phyloP scores from a whole-genome alignment of 148 eudicot genomes.

The Diospyros kaki region DNA sequence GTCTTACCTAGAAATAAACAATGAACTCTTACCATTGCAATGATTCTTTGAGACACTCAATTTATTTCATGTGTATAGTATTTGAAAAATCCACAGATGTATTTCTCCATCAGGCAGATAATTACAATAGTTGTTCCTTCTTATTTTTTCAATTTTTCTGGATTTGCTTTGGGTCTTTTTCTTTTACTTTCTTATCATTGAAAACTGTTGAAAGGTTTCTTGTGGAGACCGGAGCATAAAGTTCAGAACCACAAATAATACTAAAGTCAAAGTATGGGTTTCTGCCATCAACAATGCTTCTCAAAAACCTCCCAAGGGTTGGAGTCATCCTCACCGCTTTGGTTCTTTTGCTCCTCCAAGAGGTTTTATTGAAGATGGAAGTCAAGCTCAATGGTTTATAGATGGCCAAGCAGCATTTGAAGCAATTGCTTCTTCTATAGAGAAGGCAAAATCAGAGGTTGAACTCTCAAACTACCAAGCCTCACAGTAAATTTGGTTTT shows the following conservation, averaged over 20 bases:
- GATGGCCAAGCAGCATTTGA: constrained; percentile 90
- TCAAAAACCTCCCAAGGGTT: constrained; percentile 86
- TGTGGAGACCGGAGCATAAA: constrained; percentile 83
- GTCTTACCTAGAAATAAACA: no score
- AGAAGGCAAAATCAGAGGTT: constrained; percentile 94
- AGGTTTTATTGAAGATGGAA: constrained; percentile 85
- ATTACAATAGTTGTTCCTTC: background rate
- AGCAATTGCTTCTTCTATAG: constrained; percentile 88
- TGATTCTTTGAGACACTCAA: no score
- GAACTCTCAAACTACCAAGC: background rate
- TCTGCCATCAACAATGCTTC: constrained; percentile 92
- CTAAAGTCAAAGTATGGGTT: constrained; percentile 86
- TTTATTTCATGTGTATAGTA: no score
- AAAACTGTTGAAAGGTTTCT: constrained; percentile 52
- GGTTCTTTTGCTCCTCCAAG: constrained; percentile 96
- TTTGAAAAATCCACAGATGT: no score
- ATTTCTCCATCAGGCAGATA: no score
- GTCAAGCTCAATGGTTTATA: constrained; percentile 95
- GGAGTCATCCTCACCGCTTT: constrained; percentile 96
- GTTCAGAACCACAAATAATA: constrained; percentile 62
- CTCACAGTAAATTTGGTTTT: constrained; percentile 9
- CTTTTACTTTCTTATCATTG: background rate
- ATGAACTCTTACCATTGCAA: no score
- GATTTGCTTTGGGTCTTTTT: background rate
- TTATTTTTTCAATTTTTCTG: background rate